These are phyloP conservation scores for Epichloe scottii DNA, from an alignment of 2,329 filamentous ascomycete species.

Conservation along the genomic window DNA sequence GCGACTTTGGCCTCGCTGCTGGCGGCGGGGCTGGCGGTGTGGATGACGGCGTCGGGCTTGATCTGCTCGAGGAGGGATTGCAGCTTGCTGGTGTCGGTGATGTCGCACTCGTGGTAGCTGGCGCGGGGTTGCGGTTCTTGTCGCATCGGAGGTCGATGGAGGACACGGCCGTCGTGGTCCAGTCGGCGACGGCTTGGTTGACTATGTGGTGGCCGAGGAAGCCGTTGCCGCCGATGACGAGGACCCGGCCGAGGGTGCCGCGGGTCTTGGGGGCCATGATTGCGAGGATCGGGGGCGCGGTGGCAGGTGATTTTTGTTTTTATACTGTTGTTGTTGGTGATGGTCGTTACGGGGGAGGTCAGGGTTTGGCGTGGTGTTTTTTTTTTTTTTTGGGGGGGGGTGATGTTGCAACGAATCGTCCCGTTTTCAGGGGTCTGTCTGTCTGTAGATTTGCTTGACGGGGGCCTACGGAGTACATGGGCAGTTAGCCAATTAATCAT, in stretches of 20 bases:
- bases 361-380: no score
- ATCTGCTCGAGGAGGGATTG: conserved; percentile 50
- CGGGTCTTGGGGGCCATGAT: conserved; percentile 12
- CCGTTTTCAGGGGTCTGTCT: no score
- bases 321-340: no score
- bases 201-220: conserved; percentile 78
- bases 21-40: conserved; percentile 66
- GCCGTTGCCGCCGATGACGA: conserved; percentile 73
- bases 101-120: conserved; percentile 64
- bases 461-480: neutral
- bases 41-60: conserved; percentile 73
- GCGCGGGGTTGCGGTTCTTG: conserved; percentile 50
- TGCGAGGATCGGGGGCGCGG: no score
- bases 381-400: no score
- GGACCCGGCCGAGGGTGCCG: conserved; percentile 50
- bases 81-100: conserved; percentile 54
- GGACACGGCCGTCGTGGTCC: conserved; percentile 41
- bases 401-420: no score
- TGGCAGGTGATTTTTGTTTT: no score
- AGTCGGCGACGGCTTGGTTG: conserved; percentile 49
- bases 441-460: neutral
- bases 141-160: conserved; percentile 62
- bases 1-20: conserved; percentile 39
- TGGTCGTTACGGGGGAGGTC: no score
- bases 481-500: neutral